A percentile compares a stretch with the other conserved stretches of the same genome.
Evolutionary conservation across 2,329 filamentous ascomycete species (phyloP).

Genomic region (Colletotrichum noveboracense): DNA sequence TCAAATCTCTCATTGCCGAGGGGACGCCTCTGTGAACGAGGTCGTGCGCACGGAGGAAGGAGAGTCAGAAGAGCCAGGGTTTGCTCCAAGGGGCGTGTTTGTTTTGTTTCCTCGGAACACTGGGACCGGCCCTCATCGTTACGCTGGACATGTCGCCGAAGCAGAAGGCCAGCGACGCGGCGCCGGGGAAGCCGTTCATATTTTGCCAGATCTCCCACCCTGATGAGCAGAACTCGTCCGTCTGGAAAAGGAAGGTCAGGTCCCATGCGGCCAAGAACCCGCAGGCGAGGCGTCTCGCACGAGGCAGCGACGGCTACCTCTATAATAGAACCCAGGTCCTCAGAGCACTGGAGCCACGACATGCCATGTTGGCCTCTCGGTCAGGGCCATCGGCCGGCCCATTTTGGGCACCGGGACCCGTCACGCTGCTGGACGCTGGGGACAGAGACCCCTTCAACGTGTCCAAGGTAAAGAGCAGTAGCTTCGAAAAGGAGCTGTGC

Average conservation of each 20-base stretch:
- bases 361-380: neutral
- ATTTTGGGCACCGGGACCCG: neutral
- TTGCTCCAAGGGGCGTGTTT: neutral
- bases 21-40: neutral
- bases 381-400: neutral
- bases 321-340: neutral
- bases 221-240: neutral
- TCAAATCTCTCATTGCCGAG: neutral
- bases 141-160: neutral
- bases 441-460: conserved; percentile 2
- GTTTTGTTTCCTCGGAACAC: neutral
- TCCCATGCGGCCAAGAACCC: conserved; percentile 25
- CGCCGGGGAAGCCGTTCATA: conserved; percentile 6
- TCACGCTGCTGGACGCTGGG: neutral
- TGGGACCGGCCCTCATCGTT: neutral
- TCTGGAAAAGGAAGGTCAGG: conserved; percentile 20
- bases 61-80: neutral
- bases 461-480: neutral
- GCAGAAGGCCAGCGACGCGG: neutral
- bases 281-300: neutral
- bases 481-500: conserved; percentile 1
- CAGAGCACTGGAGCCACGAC: neutral
- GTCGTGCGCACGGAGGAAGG: neutral
- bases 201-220: conserved; percentile 25
- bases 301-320: neutral